phyloP scores from a whole-genome alignment of 1,284 basidiomycete species.

The Phaffia rhodozyma region DNA sequence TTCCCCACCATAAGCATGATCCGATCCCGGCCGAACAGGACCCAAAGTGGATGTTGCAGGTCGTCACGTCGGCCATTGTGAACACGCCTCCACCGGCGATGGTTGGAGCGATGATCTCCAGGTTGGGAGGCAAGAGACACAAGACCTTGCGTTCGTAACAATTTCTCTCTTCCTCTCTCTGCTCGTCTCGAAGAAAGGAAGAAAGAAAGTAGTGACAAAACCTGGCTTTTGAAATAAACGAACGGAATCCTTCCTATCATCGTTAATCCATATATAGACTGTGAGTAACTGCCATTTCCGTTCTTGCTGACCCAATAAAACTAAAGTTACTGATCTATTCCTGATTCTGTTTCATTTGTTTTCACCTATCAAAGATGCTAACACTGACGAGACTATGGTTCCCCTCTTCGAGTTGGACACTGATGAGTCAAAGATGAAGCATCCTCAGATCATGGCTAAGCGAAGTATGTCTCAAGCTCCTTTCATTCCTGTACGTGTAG shows the following conservation, averaged over 20 bases:
- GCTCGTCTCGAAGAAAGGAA: no score
- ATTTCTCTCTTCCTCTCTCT: background rate
- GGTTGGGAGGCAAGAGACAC: slow-evolving; percentile 70
- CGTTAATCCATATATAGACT: background rate
- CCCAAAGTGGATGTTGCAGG: slow-evolving; percentile 63
- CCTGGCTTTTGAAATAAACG: no score
- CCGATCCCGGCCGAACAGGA: slow-evolving; percentile 47
- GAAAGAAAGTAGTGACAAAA: no score
- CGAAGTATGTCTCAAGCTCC: background rate
- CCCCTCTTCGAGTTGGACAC: slow-evolving; percentile 69
- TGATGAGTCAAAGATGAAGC: slow-evolving; percentile 57
- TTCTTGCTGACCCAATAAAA: background rate
- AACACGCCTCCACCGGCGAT: slow-evolving; percentile 55
- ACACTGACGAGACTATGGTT: slow-evolving; percentile 74
- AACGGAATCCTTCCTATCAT: background rate
- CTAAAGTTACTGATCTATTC: no score
- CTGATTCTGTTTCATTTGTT: background rate
- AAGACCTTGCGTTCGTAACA: slow-evolving; percentile 54
- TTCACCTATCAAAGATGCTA: slow-evolving; percentile 22
- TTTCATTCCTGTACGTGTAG: background rate
- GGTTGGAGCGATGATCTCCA: slow-evolving; percentile 68
- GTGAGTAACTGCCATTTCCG: background rate
- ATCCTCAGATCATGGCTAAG: slow-evolving; percentile 26
- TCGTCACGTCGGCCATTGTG: slow-evolving; percentile 34
- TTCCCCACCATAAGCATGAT: slow-evolving; percentile 27